Evolutionary conservation across 2,329 filamentous ascomycete genomes (phyloP), one percentile per base, ranked within the genome.

Genomic region (Fusarium domesticum): DNA sequence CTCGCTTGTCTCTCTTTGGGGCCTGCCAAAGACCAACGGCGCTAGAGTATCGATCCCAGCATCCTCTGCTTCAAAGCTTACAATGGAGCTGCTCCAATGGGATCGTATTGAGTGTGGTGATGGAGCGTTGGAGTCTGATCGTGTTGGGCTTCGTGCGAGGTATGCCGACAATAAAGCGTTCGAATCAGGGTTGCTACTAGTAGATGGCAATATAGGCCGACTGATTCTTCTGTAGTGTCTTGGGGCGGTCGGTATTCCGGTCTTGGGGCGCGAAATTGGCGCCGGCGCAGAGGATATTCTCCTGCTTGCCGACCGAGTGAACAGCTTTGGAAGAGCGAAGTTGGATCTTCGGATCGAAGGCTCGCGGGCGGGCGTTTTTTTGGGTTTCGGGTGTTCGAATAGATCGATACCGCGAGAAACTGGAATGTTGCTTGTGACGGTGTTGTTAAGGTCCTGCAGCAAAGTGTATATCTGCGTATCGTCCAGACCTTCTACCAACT

Each of bases 151-250:
- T 18, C 53, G 53, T 3, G 53, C 41, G 4, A 56, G 45, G 20
- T 56, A 56, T 5, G 53, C 53, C 1, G 53, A 56, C 10, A 56
- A 35, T 5, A 56, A 7, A 32, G 53, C 53, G 35, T 56, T 43
- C 12, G 57, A 1, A 5, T 56, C 48, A 0, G 53, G 53, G 1
- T 53, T 53, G 3, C 34, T 57, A 12, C 50, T 18, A 6, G 50
- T 34, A 4, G 45, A 35, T 12, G 53, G 53, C 37, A 56, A 12
- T 11, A 57, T 50, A n/a, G 53, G 53, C 5, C 53, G 53, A 17
- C 53, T 57, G 18, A 56, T 56, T 18, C 53, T 39, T 15, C 53
- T 48, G 35, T 56, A 56, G 10, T 56, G 53, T 37, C 30, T 51
- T 12, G 53, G 34, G 6, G 41, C 20, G 6, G 53, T 16, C 6